Percentiles rank a stretch among this genome's conserved stretches.
Conservation (phyloP, 164 flowering plant species). For the Umbellularia californica region DNA sequence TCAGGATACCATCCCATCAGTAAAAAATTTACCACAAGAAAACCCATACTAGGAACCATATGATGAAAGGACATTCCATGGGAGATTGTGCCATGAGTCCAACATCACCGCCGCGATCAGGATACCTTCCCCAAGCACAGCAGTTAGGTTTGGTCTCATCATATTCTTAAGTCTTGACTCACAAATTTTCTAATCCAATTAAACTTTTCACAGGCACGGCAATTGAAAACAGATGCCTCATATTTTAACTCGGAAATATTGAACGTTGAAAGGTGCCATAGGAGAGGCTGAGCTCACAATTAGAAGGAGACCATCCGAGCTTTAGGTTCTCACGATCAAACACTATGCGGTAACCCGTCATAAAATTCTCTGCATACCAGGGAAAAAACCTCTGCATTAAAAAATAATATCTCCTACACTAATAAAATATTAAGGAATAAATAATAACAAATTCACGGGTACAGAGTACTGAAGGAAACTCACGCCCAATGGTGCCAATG, state of each 20-base stretch:
- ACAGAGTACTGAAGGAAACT: constrained; percentile 7
- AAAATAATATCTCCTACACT: neutral
- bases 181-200: neutral
- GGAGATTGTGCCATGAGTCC: too few relatives aligned
- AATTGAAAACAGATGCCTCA: neutral
- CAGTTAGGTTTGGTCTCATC: too few relatives aligned
- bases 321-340: constrained; percentile 79
- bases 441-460: too few relatives aligned
- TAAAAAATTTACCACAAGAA: too few relatives aligned
- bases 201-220: too few relatives aligned
- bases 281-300: constrained; percentile 48
- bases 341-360: constrained; percentile 81
- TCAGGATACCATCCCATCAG: too few relatives aligned
- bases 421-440: neutral
- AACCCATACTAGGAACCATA: too few relatives aligned
- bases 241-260: neutral
- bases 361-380: constrained; percentile 62
- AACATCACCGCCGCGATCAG: too few relatives aligned
- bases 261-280: neutral
- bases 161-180: neutral
- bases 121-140: too few relatives aligned
- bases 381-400: constrained; percentile 60
- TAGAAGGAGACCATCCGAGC: constrained; percentile 81
- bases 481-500: constrained; percentile 80
- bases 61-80: too few relatives aligned